Conservation (phyloP, 306 rosid genomes). For the apple (Malus domestica) region ASM211411v1 NC_041796.1:25277001-25277500, state of each 20-base stretch:
- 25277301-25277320: not conserved
- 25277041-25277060: not conserved
- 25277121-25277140: not conserved
- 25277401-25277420: not conserved
- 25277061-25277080: not conserved
- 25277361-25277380: not conserved
- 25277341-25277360: not conserved
- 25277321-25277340: not conserved
- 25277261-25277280: not conserved
- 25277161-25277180: too few relatives aligned
- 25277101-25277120: not conserved
- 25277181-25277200: too few relatives aligned
- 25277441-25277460: constrained; percentile 23
- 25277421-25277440: constrained; percentile 23
- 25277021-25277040: constrained; percentile 2
- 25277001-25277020: constrained; percentile 34
- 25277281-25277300: not conserved
- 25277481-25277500: not conserved
- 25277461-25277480: constrained; percentile 1
- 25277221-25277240: too few relatives aligned
- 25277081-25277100: not conserved
- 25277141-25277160: not conserved
- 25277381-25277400: not conserved
- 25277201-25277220: too few relatives aligned
- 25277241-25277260: too few relatives aligned